A percentile compares a stretch with the other conserved stretches of the same genome.
These are phyloP conservation scores for Yamadazyma tumulicola DNA, from an alignment of 805 yeast genomes.

Conservation along the genomic window DNA sequence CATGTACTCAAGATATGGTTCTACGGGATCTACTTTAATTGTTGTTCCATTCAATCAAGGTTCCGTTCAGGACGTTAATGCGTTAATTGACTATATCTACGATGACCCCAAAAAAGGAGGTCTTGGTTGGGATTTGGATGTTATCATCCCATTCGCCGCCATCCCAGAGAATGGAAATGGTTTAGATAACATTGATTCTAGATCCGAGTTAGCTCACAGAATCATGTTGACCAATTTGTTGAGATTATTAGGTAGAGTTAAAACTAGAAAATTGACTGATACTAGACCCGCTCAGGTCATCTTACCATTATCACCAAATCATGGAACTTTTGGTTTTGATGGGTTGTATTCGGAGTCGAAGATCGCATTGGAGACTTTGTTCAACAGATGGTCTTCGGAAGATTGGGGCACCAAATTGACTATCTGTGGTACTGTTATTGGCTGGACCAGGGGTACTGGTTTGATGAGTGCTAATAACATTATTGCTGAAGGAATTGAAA, in stretches of 20 bases:
- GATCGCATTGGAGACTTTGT: conserved; percentile 88
- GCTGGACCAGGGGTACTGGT: conserved; percentile 99
- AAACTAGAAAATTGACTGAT: conserved; percentile 76
- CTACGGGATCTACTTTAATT: conserved; percentile 84
- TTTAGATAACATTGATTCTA: conserved; percentile 86
- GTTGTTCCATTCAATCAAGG: conserved; percentile 99
- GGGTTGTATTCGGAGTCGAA: conserved; percentile 98
- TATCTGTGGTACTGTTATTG: conserved; percentile 96
- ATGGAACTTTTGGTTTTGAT: conserved; percentile 97
- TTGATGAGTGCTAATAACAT: conserved; percentile 96
- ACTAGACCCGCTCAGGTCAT: conserved; percentile 98
- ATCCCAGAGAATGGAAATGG: conserved; percentile 99
- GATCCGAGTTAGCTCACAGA: conserved; percentile 97
- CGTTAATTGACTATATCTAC: conserved; percentile 81
- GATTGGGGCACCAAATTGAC: conserved; percentile 94
- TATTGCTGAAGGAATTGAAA: conserved; percentile 96
- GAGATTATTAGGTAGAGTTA: conserved; percentile 88
- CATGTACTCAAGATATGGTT: conserved; percentile 89
- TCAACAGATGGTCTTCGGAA: conserved; percentile 99
- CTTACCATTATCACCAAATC: conserved; percentile 96
- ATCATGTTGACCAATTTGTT: conserved; percentile 95
- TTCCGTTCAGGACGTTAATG: conserved; percentile 88
- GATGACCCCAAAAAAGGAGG: conserved; percentile 81
- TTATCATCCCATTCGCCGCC: conserved; percentile 95
- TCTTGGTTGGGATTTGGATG: conserved; percentile 97